Evolutionary conservation across 306 rosid species (phyloP).

Genomic region (Castanea crenata): DNA sequence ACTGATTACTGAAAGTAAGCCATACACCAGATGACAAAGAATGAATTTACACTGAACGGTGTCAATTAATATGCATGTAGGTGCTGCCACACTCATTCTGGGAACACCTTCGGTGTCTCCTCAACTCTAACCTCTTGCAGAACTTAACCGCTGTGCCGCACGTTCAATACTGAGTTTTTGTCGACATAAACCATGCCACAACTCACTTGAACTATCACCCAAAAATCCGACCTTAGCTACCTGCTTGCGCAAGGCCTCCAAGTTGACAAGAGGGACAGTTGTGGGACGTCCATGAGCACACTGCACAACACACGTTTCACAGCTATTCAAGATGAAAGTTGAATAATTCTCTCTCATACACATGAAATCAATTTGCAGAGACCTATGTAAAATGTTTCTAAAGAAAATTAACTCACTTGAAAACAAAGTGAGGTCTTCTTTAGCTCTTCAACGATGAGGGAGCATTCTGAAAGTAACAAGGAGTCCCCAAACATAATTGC

Average conservation of each 20-base stretch:
- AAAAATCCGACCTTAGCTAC: constrained; percentile 49
- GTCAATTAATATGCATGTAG: constrained; percentile 7
- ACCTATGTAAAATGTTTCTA: background rate
- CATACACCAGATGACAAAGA: constrained; percentile 25
- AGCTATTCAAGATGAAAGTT: constrained; percentile 9
- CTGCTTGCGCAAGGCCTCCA: constrained; percentile 84
- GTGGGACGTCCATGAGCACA: constrained; percentile 99
- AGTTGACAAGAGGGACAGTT: constrained; percentile 73
- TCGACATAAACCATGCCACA: constrained; percentile 65
- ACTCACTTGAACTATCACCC: constrained; percentile 28
- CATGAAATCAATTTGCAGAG: background rate
- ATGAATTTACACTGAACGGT: constrained; percentile 1
- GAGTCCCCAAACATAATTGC: constrained; percentile 98
- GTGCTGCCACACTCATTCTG: background rate
- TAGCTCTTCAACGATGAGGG: constrained; percentile 86
- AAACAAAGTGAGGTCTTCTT: constrained; percentile 82
- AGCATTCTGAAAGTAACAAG: constrained; percentile 89
- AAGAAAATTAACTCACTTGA: constrained; percentile 57
- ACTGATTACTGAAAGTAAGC: background rate
- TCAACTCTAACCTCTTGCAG: constrained; percentile 23
- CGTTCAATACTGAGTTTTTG: constrained; percentile 52
- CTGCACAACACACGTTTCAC: constrained; percentile 34
- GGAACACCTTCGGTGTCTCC: constrained; percentile 3
- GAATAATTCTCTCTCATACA: background rate
- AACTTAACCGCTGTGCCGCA: constrained; percentile 49